A percentile compares a stretch with the other conserved stretches of the same genome.
Evolutionary conservation across 1,284 basidiomycete species (phyloP).

Genomic region (Vanrija humicola): DNA sequence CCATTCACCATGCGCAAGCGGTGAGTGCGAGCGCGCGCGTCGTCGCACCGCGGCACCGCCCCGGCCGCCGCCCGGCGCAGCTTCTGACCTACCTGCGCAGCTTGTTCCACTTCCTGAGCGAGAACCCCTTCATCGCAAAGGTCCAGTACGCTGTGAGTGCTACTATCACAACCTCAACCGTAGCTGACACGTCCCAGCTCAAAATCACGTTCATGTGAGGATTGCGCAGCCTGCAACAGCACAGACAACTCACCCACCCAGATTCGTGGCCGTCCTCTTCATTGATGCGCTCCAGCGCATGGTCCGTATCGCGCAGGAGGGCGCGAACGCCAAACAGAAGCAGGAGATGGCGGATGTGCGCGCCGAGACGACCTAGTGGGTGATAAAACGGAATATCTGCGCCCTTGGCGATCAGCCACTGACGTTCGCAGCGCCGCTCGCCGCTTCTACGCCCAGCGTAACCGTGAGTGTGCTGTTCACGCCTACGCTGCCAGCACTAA

Average conservation of each 20-base stretch:
- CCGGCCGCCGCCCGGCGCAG: too few relatives aligned
- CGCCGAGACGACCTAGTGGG: conserved; percentile 71
- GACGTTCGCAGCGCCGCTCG: conserved; percentile 57
- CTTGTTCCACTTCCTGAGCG: conserved; percentile 50
- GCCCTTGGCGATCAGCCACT: not conserved
- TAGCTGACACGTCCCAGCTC: conserved; percentile 47
- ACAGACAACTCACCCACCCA: conserved; percentile 36
- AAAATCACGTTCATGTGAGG: conserved; percentile 90
- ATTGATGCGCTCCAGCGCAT: conserved; percentile 86
- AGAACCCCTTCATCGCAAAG: conserved; percentile 52
- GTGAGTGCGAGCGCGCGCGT: conserved; percentile 22
- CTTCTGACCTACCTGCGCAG: conserved; percentile 19
- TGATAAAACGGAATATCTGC: not conserved
- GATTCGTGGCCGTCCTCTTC: conserved; percentile 71
- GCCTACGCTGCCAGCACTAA: conserved; percentile 32
- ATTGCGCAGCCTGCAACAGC: not conserved
- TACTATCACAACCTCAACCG: too few relatives aligned
- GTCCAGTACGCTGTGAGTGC: conserved; percentile 52
- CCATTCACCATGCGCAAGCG: conserved; percentile 48
- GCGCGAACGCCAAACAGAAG: conserved; percentile 63
- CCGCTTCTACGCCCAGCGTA: conserved; percentile 78
- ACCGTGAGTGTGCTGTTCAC: conserved; percentile 43
- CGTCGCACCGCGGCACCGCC: too few relatives aligned
- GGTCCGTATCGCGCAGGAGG: conserved; percentile 67
- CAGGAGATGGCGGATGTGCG: conserved; percentile 63